Base-by-base conservation (phyloP, 192 early-diverging fungal species). In the Haplosporangium gracile region DNA sequence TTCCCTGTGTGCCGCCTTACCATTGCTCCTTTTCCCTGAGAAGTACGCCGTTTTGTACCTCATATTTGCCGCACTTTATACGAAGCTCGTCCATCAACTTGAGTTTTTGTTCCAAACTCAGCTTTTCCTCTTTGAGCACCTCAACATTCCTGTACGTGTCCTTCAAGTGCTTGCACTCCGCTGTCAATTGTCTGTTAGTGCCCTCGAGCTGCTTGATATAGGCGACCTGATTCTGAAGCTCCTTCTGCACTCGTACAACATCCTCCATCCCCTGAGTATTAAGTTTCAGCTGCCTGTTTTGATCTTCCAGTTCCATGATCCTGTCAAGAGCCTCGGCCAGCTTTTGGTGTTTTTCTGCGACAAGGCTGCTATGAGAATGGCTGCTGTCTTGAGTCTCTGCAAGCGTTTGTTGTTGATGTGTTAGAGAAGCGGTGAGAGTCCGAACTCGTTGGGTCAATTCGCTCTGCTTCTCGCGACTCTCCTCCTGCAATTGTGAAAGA, bases 21-120 rank as follows among this genome's bases (percentile, higher is more conserved):
- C 95, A 95, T 70, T 90, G 86, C 74, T 85, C 70, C 60, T 92
- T 91, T 80, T 95, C 94, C 34, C 87, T 89, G 38, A 81, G 77
- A 24, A 94, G 65, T 1, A 78, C 43, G 1, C 81, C 80, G 43
- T 90, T 88, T 77, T 93, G 90, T 1, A 92, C 83, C 80, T 92
- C 91, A 45, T 91, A 78, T 70, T 71, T 81, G 0, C 83, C 88
- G 16, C 89, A 84, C 39, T 89, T 88, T n/a, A 86, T 74, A 5
- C 89, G 90, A 15, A 93, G 74, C 39, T 89, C 80, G 34, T 92
- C 90, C 60, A 95, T 89, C 68, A 91, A 87, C 16, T 85, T 79
- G 40, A 94, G 88, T 42, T 93, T 90, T 68, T 91, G 84, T 77
- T 95, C 92, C 45, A 96, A 83, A 7, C 80, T 89, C 43, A 65